Evolutionary conservation across 305 asterid genomes (phyloP), one percentile per base, ranked within the genome.

Genomic region (Plantago lanceolata): DNA sequence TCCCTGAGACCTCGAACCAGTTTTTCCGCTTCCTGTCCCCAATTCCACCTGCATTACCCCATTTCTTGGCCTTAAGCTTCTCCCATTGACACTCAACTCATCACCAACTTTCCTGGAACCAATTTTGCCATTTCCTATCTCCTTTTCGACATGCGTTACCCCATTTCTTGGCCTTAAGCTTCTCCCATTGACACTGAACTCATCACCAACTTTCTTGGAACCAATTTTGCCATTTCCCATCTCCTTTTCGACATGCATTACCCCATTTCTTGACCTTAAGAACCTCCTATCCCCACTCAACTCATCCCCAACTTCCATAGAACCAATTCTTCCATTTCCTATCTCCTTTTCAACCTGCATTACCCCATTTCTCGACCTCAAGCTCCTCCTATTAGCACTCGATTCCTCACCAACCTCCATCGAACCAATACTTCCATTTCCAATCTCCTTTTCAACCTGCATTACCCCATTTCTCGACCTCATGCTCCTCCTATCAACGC

Each of bases 181-280:
- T 20, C 66, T 61, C 16, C 61, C 51, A 17, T 19, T 51, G 8
- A 44, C 28, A 29, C 63, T 57, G 20, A 44, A 67, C 66, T 59
- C 58, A 15, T 55, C 63, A 45, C 48, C 59, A 37, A 60, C 53
- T 43, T 8, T 58, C 40, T n/a, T n/a, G n/a, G n/a, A n/a, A n/a
- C n/a, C n/a, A n/a, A n/a, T n/a, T n/a, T n/a, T n/a, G n/a, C 31
- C 59, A 33, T 40, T 73, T 55, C 21, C 65, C 20, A 47, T 43
- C 16, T 19, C 65, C 18, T 50, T 68, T 31, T 63, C 73, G 11
- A 70, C 68, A 28, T 57, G 67, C 81, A 73, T 69, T 37, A 49
- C 54, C 17, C 68, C 71, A 48, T 65, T n/a, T 49, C 19, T 18
- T 49, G 24, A 49, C 26, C 54, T 49, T 4, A 13, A n/a, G 2